phyloP scores from a whole-genome alignment of 106 monocot species.

The Alisma plantagoaquatica region DNA sequence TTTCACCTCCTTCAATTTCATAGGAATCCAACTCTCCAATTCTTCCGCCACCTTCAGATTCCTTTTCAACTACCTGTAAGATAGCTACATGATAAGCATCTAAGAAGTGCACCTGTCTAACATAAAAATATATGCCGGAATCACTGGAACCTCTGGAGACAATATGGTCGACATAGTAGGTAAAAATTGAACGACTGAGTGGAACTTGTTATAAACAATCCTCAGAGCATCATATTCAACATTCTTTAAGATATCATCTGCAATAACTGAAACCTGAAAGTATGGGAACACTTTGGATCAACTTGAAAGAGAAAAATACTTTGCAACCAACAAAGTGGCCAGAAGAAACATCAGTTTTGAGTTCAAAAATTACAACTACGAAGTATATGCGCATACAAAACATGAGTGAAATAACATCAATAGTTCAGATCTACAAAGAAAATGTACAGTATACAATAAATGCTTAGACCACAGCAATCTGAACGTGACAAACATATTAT shows the following conservation, averaged over 20 bases:
- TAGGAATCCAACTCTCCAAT: constrained; percentile 2
- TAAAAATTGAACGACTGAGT: constrained; percentile 45
- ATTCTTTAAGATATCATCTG: constrained; percentile 75
- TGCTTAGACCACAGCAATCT: too few relatives aligned
- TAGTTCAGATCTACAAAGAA: too few relatives aligned
- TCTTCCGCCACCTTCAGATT: constrained; percentile 3
- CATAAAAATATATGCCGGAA: not conserved
- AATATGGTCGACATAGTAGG: constrained; percentile 57
- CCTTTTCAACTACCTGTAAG: constrained; percentile 1
- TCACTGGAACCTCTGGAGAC: constrained; percentile 52
- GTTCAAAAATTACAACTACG: too few relatives aligned
- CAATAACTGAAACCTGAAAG: constrained; percentile 60
- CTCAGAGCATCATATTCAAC: constrained; percentile 73
- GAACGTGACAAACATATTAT: too few relatives aligned
- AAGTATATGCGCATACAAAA: too few relatives aligned
- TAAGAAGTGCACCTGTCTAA: not conserved
- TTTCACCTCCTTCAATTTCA: constrained; percentile 1
- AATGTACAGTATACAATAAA: too few relatives aligned
- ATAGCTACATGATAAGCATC: too few relatives aligned
- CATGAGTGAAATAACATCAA: too few relatives aligned
- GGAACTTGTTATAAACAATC: constrained; percentile 67
- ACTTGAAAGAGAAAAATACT: constrained; percentile 1
- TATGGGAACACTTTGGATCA: not conserved
- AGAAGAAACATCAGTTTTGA: too few relatives aligned
- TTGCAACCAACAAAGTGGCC: too few relatives aligned